phyloP scores from a whole-genome alignment of 1,139 yeast genomes.

The Sugiyamaella japonica region DNA sequence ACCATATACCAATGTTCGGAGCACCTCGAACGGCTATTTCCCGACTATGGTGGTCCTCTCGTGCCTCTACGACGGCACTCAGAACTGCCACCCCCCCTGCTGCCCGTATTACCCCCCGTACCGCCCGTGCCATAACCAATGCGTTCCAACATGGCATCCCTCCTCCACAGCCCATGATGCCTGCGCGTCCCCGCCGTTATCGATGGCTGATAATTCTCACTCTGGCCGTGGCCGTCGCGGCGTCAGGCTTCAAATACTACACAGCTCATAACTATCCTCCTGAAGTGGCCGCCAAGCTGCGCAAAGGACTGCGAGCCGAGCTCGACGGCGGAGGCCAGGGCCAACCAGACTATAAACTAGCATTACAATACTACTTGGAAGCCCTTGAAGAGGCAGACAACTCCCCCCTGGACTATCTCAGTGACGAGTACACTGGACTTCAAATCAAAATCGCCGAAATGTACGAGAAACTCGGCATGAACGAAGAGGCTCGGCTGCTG shows the following conservation, averaged over 20 bases:
- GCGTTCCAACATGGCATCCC: conserved; percentile 15
- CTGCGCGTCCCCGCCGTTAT: conserved; percentile 21
- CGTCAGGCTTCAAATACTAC: conserved; percentile 28
- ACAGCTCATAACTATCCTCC: conserved; percentile 48
- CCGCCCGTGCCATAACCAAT: conserved; percentile 7
- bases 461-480: conserved; percentile 66
- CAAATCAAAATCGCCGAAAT: conserved; percentile 84
- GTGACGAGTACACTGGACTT: conserved; percentile 79
- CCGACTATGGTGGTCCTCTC: background rate
- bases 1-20: too few species aligned
- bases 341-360: conserved; percentile 59
- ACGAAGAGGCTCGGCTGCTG: conserved; percentile 61
- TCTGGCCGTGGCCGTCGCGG: conserved; percentile 22
- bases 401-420: conserved; percentile 53
- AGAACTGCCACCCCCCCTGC: too few species aligned
- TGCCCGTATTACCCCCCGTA: too few species aligned
- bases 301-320: conserved; percentile 85
- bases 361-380: conserved; percentile 65
- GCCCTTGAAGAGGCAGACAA: conserved; percentile 50
- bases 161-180: conserved; percentile 9
- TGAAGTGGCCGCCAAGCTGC: conserved; percentile 64
- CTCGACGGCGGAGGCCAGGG: conserved; percentile 57
- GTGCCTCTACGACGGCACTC: too few species aligned
- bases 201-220: conserved; percentile 24
- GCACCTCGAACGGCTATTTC: too few species aligned